Percentiles rank a stretch among this genome's conserved stretches.
These are phyloP conservation scores for Termitomyces sp. DNA, from an alignment of 768 basidiomycete genomes.

Conservation along the genomic window DNA sequence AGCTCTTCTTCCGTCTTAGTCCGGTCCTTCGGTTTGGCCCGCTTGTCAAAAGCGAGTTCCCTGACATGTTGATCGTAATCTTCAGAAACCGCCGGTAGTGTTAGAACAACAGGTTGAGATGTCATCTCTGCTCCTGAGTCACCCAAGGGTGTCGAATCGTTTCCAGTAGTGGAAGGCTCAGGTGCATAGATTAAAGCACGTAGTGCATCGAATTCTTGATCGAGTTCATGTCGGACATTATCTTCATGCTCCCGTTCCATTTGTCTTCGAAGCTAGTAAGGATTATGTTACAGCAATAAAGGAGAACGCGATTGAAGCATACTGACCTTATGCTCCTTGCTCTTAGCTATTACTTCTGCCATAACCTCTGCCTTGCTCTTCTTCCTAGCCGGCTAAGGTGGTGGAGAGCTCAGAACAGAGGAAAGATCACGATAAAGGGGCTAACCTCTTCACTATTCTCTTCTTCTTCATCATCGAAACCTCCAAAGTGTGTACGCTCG, in stretches of 20 bases:
- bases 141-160: constrained; percentile 32
- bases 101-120: constrained; percentile 14
- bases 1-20: constrained; percentile 97
- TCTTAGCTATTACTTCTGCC: constrained; percentile 97
- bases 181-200: constrained; percentile 67
- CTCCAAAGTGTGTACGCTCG: constrained; percentile 75
- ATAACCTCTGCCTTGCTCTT: constrained; percentile 95
- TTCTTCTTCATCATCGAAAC: constrained; percentile 66
- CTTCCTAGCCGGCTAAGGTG: constrained; percentile 67
- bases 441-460: constrained; percentile 46
- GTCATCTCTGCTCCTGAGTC: constrained; percentile 11
- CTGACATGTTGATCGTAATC: constrained; percentile 93
- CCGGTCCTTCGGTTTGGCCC: constrained; percentile 91
- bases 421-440: background rate
- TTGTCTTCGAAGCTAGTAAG: constrained; percentile 74
- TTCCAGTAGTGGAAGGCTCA: constrained; percentile 41
- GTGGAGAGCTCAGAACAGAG: background rate
- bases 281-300: background rate
- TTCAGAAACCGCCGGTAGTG: constrained; percentile 30
- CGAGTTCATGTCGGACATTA: constrained; percentile 81
- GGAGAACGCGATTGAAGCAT: background rate
- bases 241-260: constrained; percentile 84
- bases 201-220: constrained; percentile 81
- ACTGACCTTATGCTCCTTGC: constrained; percentile 87
- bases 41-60: constrained; percentile 88